phyloP scores from a whole-genome alignment of 257 asterid genomes.

The Knoxia roxburghii region DNA sequence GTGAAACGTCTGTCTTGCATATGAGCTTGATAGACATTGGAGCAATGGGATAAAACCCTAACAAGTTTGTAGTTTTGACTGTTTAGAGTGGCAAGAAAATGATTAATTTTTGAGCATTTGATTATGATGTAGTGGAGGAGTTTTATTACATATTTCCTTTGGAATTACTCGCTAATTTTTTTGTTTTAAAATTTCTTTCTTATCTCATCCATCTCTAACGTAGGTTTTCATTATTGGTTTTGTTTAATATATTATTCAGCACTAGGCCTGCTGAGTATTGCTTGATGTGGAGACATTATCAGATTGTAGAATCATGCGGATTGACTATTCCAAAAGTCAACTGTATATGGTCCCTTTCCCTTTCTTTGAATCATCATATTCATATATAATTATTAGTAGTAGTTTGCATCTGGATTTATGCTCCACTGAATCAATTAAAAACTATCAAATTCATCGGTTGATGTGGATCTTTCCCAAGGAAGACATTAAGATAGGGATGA shows the following conservation, averaged over 20 bases:
- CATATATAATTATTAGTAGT: too few species aligned
- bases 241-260: background rate
- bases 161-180: background rate
- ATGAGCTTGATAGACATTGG: too few species aligned
- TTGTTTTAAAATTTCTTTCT: too few species aligned
- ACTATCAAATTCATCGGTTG: too few species aligned
- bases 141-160: background rate
- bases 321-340: slow-evolving; percentile 5
- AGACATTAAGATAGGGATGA: too few species aligned
- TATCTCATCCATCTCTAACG: background rate
- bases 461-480: too few species aligned
- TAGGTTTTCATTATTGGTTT: background rate
- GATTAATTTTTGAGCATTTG: background rate
- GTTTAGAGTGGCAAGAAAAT: background rate
- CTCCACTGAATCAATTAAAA: too few species aligned
- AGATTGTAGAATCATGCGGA: background rate
- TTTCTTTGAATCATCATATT: background rate
- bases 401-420: background rate
- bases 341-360: background rate
- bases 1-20: too few species aligned
- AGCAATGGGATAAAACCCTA: background rate
- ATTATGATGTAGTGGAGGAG: background rate
- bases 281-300: slow-evolving; percentile 3
- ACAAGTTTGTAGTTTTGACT: background rate
- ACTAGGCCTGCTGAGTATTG: slow-evolving; percentile 1